These are phyloP conservation scores for Dalechampia spathulata DNA, from an alignment of 441 rosid species.

Conservation along the genomic window DNA sequence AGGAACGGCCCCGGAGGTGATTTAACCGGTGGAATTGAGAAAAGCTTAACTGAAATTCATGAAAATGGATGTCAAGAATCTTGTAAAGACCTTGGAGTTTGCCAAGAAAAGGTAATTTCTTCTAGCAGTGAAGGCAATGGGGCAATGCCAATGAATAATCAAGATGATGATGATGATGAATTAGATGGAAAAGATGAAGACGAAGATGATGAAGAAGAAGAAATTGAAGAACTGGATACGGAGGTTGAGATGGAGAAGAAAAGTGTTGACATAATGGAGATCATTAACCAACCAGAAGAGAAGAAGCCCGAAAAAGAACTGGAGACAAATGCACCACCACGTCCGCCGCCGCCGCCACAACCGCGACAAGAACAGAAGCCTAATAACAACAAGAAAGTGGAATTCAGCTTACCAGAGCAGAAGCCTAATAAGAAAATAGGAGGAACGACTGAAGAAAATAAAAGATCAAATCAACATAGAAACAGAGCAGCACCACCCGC, in stretches of 20 bases:
- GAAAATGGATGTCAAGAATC: slow-evolving; percentile 35
- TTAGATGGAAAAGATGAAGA: slow-evolving; percentile 1
- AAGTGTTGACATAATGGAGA: slow-evolving; percentile 47
- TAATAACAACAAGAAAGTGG: too few relatives aligned
- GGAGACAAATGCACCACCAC: too few relatives aligned
- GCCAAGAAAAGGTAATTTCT: slow-evolving; percentile 42
- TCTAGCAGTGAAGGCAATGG: slow-evolving; percentile 20
- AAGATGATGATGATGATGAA: slow-evolving; percentile 3
- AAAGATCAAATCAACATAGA: slow-evolving; percentile 22
- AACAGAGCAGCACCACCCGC: slow-evolving; percentile 32
- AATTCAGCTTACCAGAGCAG: too few relatives aligned
- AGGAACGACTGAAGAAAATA: slow-evolving; percentile 21
- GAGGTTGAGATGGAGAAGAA: slow-evolving; percentile 29
- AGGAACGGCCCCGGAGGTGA: too few relatives aligned
- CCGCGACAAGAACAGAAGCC: slow-evolving; percentile 3
- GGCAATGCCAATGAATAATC: too few relatives aligned
- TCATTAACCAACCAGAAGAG: slow-evolving; percentile 22
- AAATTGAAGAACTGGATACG: slow-evolving; percentile 20
- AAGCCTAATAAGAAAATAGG: too few relatives aligned
- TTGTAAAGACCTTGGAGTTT: slow-evolving; percentile 40
- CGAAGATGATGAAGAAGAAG: too few relatives aligned
- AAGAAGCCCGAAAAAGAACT: slow-evolving; percentile 14
- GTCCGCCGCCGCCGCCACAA: not conserved
- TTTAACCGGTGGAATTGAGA: too few relatives aligned
- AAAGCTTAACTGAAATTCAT: slow-evolving; percentile 24